A percentile compares a stretch with the other conserved stretches of the same genome.
Evolutionary conservation across 179 eudicot species (phyloP).

Genomic region (Amaranthus tricolor): DNA sequence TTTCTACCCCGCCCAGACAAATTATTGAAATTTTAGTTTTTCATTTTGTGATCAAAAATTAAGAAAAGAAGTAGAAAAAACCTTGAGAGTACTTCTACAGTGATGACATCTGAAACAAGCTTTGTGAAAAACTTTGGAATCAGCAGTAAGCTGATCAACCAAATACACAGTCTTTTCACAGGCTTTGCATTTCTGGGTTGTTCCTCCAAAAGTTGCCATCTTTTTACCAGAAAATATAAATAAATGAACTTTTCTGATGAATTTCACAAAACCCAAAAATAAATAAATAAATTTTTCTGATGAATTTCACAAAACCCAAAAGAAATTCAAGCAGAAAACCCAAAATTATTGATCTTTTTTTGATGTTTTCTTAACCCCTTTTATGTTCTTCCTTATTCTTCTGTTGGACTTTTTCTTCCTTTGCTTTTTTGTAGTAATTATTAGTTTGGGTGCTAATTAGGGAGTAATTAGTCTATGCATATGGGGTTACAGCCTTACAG

Average conservation of each 20-base stretch:
- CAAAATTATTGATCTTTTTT: background rate
- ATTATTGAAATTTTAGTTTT: background rate
- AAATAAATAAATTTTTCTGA: too few species aligned
- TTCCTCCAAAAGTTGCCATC: constrained; percentile 81
- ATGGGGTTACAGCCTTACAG: constrained; percentile 24
- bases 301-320: background rate
- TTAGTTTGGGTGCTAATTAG: constrained; percentile 12
- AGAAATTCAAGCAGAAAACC: background rate
- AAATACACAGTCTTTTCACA: constrained; percentile 89
- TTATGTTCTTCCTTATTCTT: background rate
- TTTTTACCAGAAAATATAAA: background rate
- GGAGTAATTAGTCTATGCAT: constrained; percentile 12
- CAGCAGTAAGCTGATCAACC: constrained; percentile 84
- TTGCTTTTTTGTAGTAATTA: constrained; percentile 4
- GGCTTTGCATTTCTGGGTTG: constrained; percentile 88
- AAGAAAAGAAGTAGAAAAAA: constrained; percentile 6
- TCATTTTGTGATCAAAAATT: background rate
- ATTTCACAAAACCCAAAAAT: background rate
- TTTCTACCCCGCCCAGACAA: too few species aligned
- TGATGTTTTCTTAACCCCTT: background rate
- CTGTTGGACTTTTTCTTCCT: constrained; percentile 2
- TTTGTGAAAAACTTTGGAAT: constrained; percentile 70
- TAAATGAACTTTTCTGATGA: too few species aligned
- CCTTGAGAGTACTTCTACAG: constrained; percentile 93
- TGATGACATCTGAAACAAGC: constrained; percentile 92